These are phyloP conservation scores for Ophiostoma australiae DNA, from an alignment of 2,329 filamentous ascomycete genomes.

Conservation along the genomic window DNA sequence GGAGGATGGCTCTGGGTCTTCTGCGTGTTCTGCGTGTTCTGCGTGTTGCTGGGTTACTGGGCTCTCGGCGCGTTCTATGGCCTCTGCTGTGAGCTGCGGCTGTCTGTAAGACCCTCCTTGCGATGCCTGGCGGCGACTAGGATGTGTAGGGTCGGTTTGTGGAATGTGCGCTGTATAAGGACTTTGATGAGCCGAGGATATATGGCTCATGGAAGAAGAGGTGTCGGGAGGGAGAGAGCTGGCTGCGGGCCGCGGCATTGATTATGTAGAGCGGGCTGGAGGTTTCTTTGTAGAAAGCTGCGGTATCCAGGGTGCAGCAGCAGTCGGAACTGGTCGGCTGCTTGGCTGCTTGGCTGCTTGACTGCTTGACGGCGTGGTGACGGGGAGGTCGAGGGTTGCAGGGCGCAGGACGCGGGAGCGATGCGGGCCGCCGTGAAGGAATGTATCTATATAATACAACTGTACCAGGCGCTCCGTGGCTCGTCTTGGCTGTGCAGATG, in stretches of 20 bases:
- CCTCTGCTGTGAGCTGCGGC: neutral
- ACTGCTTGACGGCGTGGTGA: neutral
- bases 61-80: neutral
- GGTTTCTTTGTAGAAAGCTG: neutral
- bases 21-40: neutral
- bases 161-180: neutral
- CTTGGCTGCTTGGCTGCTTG: too few species aligned
- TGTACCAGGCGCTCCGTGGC: neutral
- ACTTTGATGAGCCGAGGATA: neutral
- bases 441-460: neutral
- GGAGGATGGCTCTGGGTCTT: conserved; percentile 1
- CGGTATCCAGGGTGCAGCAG: neutral
- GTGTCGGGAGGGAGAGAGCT: neutral
- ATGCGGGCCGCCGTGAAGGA: neutral
- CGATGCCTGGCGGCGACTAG: neutral
- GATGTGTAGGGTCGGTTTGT: neutral
- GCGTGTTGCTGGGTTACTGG: neutral
- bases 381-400: neutral
- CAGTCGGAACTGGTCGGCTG: neutral
- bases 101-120: neutral
- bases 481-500: neutral
- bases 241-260: conserved; percentile 7
- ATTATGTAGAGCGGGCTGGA: neutral
- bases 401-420: neutral
- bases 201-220: neutral